Conservation (phyloP, 106 monocot genomes). For the Allium sativum region DNA sequence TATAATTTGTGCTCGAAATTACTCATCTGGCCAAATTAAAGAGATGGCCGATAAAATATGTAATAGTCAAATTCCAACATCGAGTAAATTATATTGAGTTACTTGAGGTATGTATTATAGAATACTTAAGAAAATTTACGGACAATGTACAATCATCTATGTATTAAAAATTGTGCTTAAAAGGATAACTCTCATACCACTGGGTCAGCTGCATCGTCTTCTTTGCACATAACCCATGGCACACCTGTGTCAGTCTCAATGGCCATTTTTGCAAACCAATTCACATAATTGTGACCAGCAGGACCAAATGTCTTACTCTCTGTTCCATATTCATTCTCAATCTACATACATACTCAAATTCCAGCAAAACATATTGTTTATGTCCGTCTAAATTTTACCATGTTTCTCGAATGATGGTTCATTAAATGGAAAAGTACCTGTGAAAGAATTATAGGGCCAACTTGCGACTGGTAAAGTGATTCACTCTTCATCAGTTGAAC, state of each 20-base stretch:
- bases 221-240: slow-evolving; percentile 98
- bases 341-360: slow-evolving; percentile 54
- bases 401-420: slow-evolving; percentile 24
- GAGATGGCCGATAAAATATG: too few species aligned
- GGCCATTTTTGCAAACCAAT: slow-evolving; percentile 89
- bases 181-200: slow-evolving; percentile 66
- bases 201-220: slow-evolving; percentile 95
- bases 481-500: slow-evolving; percentile 53
- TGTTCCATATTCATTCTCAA: slow-evolving; percentile 96
- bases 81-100: too few species aligned
- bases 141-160: too few species aligned
- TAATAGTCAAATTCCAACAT: too few species aligned
- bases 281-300: slow-evolving; percentile 60
- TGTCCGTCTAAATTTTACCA: background rate
- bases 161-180: too few species aligned
- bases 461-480: slow-evolving; percentile 27
- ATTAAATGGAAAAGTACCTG: slow-evolving; percentile 14
- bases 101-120: too few species aligned
- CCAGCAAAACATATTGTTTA: background rate
- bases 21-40: too few species aligned
- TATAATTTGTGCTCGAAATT: background rate
- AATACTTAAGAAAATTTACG: too few species aligned
- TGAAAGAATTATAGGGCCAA: slow-evolving; percentile 34
- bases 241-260: slow-evolving; percentile 71
- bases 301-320: slow-evolving; percentile 59